Evolutionary conservation across 768 basidiomycete species (phyloP), one percentile per base, ranked within the genome.

Genomic region (Saitozyma podzolica): DNA sequence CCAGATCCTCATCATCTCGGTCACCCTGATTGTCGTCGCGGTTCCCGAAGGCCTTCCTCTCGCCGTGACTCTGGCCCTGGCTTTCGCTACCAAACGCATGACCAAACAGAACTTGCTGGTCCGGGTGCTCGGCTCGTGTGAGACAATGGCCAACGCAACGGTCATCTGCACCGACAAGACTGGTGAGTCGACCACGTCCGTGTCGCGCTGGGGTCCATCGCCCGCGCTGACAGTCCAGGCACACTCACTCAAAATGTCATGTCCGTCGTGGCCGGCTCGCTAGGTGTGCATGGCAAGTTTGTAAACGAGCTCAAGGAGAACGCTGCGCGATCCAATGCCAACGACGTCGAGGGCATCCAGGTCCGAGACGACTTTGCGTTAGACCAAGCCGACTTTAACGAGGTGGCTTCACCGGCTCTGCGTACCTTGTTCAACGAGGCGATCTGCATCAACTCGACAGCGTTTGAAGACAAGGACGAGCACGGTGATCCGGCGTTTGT

Each of bases 51-150:
- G 94, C 74, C 83, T 99, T 6, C 95, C 95, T 2, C 84, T 99
- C 58, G 95, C 95, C 48, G 95, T 98, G 54, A 97, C 95, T 0
- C 86, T 99, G 52, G 96, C 96, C 0, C 83, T 99, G 40, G 91
- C 96, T 0, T 99, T 98, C 74, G 96, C 95, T 0, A 99, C 96
- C 52, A 93, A 90, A 72, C 88, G 95, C n/a, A 98, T 98, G 96
- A 91, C 94, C 9, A 85, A 88, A 73, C 90, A 93, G 80, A 96
- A 96, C 57, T 83, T 98, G 0, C 86, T 99, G 49, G 96, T 98
- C 40, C 92, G 95, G 58, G 91, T 97, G 6, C 86, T 99, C 41
- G 91, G 91, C 8, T 93, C 93, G 11, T 98, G 95, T 80, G 96
- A 99, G 81, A 98, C 92, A 0, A 98, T 98, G 95, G 95, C 91